A percentile compares a stretch with the other conserved stretches of the same genome.
Conservation (phyloP, 2,329 filamentous ascomycete genomes). For the Coniochaeta sp. region DNA sequence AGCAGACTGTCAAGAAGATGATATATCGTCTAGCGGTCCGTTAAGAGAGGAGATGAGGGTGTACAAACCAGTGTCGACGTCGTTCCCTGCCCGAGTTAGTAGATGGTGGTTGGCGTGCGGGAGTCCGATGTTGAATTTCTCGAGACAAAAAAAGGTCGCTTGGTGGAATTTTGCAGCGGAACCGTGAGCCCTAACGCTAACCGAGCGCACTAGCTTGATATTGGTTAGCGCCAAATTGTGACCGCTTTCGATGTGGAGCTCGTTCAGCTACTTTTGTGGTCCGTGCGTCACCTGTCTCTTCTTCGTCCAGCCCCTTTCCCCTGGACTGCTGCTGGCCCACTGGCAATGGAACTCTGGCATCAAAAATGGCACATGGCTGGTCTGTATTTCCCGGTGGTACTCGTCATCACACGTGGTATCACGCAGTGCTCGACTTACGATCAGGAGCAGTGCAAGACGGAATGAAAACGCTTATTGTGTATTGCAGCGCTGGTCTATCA, state of each 20-base stretch:
- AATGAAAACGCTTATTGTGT: neutral
- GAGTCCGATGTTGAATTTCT: neutral
- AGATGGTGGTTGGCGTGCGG: neutral
- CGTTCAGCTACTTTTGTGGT: constrained; percentile 13
- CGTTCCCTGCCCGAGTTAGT: constrained; percentile 2
- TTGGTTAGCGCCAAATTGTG: constrained; percentile 12
- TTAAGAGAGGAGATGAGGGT: neutral
- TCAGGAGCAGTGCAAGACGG: neutral
- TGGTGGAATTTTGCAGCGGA: constrained; percentile 17
- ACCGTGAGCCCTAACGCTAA: constrained; percentile 25
- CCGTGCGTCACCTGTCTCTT: neutral
- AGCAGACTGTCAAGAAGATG: constrained; percentile 7
- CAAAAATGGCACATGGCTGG: neutral
- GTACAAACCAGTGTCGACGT: constrained; percentile 3
- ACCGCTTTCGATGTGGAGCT: constrained; percentile 4
- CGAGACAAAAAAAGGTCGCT: neutral
- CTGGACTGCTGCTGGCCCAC: too few species aligned
- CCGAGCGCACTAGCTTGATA: constrained; percentile 21
- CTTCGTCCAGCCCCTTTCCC: neutral
- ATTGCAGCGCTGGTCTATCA: neutral
- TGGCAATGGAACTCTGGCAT: too few species aligned
- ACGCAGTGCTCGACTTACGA: neutral
- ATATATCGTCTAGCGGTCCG: constrained; percentile 14
- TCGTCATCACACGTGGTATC: neutral
- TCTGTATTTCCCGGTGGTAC: neutral